Conservation (phyloP, 331 rosid genomes). For the Arachis monticola region DNA sequence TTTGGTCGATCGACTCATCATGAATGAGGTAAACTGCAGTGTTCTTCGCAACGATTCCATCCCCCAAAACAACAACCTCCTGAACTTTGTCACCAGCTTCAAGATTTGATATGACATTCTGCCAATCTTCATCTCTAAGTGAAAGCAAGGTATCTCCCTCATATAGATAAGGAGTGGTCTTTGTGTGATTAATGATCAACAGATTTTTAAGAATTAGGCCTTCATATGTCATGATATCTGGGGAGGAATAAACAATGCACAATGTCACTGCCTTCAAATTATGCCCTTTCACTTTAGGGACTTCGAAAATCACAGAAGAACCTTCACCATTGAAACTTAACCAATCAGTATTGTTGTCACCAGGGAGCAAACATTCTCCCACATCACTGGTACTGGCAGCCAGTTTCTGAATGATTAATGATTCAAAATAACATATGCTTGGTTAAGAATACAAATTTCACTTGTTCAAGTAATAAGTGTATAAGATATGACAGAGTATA, state of each 20-base stretch:
- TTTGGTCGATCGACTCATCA: background rate
- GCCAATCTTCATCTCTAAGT: slow-evolving; percentile 19
- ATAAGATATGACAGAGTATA: background rate
- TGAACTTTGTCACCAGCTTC: background rate
- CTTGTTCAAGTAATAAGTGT: no score
- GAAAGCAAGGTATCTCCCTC: background rate
- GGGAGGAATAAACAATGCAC: background rate
- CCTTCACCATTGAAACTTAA: slow-evolving; percentile 26
- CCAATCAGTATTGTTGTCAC: slow-evolving; percentile 25
- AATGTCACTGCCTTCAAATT: slow-evolving; percentile 15
- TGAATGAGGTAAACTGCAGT: slow-evolving; percentile 10
- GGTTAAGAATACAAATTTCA: no score
- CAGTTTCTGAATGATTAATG: background rate
- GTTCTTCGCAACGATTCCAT: slow-evolving; percentile 26
- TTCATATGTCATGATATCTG: background rate
- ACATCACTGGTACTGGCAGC: background rate
- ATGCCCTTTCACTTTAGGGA: background rate
- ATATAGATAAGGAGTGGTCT: background rate
- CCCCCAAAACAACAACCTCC: slow-evolving; percentile 13
- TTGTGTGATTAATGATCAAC: slow-evolving; percentile 27
- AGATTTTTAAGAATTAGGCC: background rate
- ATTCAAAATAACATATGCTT: no score
- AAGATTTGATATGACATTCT: slow-evolving; percentile 11
- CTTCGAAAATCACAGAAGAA: background rate
- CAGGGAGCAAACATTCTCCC: background rate